These are phyloP conservation scores for Debaryomyces nepalensis DNA, from an alignment of 1,139 yeast species.

Conservation along the genomic window DNA sequence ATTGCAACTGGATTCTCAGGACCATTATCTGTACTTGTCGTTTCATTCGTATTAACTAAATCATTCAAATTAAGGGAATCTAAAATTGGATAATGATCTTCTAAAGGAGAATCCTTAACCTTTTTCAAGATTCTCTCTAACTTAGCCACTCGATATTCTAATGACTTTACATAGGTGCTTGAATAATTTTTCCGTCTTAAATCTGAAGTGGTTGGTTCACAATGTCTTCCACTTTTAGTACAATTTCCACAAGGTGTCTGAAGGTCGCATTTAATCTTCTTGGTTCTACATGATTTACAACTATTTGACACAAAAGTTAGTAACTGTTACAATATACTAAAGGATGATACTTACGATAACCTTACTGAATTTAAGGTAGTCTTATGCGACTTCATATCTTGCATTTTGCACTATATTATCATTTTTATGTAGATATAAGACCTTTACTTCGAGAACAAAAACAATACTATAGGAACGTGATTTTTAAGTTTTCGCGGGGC, in stretches of 20 bases:
- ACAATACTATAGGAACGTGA: no score
- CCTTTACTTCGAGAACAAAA: no score
- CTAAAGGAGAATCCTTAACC: conserved; percentile 26
- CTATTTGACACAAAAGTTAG: conserved; percentile 34
- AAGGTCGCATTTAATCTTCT: conserved; percentile 58
- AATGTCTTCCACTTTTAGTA: conserved; percentile 45
- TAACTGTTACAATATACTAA: conserved; percentile 62
- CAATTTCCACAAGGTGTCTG: conserved; percentile 58
- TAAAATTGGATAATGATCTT: conserved; percentile 27
- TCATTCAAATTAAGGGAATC: conserved; percentile 24
- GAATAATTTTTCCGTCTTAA: conserved; percentile 58
- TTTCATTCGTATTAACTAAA: conserved; percentile 15
- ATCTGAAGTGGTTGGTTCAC: conserved; percentile 55
- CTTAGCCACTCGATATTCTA: conserved; percentile 35
- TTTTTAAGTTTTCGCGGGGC: no score
- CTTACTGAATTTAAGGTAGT: no score
- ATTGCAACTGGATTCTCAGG: neutral
- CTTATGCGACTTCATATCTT: no score
- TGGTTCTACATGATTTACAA: conserved; percentile 55
- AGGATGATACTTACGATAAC: conserved; percentile 33
- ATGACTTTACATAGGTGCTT: conserved; percentile 48
- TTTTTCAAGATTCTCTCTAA: conserved; percentile 31
- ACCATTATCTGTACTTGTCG: neutral
- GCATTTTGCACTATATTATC: no score
- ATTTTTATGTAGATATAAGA: no score